Conservation (phyloP, 2,329 filamentous ascomycete species). For the Ilyonectria destructans region DNA sequence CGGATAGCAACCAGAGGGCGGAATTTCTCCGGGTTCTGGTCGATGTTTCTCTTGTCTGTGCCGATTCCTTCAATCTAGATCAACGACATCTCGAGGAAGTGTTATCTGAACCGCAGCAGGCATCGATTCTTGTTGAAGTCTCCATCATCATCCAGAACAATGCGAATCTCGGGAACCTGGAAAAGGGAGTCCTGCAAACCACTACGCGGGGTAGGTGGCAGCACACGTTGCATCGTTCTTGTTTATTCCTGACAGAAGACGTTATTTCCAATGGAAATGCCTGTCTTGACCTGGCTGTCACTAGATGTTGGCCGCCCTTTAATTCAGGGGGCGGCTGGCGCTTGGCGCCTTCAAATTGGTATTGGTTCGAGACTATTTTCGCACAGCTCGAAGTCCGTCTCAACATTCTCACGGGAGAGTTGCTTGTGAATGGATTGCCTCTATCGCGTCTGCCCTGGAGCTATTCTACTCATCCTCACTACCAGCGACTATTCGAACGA, state of each 20-base stretch:
- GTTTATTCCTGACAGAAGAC: not conserved
- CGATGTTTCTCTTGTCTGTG: conserved; percentile 28
- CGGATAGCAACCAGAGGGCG: conserved; percentile 16
- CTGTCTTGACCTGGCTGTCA: conserved; percentile 36
- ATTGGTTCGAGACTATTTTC: conserved; percentile 28
- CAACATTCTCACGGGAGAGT: conserved; percentile 35
- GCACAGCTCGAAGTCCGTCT: conserved; percentile 20
- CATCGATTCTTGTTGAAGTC: conserved; percentile 32
- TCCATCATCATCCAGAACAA: conserved; percentile 31
- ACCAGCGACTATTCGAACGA: conserved; percentile 29
- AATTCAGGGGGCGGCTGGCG: conserved; percentile 12
- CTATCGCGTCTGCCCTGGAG: conserved; percentile 23
- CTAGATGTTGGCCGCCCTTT: conserved; percentile 36
- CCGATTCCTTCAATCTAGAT: conserved; percentile 31
- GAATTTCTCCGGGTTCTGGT: conserved; percentile 24
- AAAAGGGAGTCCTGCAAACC: not conserved
- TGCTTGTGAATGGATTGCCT: conserved; percentile 27
- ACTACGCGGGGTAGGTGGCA: conserved; percentile 29
- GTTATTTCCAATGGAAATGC: not conserved
- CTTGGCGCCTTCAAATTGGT: not conserved
- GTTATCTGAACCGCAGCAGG: conserved; percentile 22
- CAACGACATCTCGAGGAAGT: not conserved
- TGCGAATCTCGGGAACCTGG: not conserved
- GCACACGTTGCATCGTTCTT: conserved; percentile 23
- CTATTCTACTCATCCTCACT: conserved; percentile 16